These are phyloP conservation scores for Apiospora kogelbergensis DNA, from an alignment of 2,329 filamentous ascomycete genomes.

Conservation along the genomic window DNA sequence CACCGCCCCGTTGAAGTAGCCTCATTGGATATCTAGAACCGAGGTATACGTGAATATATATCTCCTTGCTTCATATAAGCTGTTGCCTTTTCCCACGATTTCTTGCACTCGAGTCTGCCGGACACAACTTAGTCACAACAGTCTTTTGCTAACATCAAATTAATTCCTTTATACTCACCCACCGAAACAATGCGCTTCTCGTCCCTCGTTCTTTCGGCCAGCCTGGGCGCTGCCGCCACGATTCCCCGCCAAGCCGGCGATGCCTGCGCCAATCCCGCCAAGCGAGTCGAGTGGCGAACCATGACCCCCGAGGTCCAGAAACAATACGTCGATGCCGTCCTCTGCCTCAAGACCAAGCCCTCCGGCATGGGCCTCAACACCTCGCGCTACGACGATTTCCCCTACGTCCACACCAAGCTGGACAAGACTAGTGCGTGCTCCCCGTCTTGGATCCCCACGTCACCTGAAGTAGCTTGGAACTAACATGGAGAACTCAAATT, in stretches of 20 bases:
- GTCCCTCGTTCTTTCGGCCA: background rate
- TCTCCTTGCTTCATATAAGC: no score
- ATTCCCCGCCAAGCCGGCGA: background rate
- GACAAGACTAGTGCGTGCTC: background rate
- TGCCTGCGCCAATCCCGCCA: background rate
- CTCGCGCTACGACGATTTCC: constrained; percentile 6
- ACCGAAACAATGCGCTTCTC: background rate
- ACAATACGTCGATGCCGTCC: background rate
- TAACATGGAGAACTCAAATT: background rate
- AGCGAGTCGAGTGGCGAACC: constrained; percentile 4
- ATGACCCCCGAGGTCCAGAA: background rate
- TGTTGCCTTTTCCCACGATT: no score
- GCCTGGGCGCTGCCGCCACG: background rate
- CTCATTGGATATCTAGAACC: no score
- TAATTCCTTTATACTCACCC: background rate
- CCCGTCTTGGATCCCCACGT: no score
- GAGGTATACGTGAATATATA: no score
- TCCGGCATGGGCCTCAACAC: background rate
- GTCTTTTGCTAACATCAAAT: background rate
- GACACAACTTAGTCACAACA: background rate
- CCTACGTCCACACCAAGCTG: constrained; percentile 1
- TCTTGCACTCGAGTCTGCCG: no score
- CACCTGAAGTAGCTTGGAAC: no score
- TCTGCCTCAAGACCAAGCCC: constrained; percentile 2
- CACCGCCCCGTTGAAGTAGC: no score